Evolutionary conservation across 805 yeast species (phyloP).

Genomic region (Yamadazyma kitorensis): DNA sequence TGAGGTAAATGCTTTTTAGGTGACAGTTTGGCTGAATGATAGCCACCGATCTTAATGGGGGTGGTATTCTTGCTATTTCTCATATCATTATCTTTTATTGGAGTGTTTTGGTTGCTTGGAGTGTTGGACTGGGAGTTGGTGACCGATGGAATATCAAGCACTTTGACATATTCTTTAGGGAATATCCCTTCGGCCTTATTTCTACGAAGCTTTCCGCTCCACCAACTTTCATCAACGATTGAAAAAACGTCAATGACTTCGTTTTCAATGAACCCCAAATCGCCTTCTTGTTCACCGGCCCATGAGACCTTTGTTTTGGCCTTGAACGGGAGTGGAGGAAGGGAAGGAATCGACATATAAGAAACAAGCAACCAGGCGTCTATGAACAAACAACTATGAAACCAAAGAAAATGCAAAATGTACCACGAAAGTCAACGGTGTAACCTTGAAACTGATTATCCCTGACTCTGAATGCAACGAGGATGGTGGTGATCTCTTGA

Average conservation of each 20-base stretch:
- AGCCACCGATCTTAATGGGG: constrained; percentile 11
- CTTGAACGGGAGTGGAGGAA: constrained; percentile 61
- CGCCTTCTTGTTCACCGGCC: constrained; percentile 90
- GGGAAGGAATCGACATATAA: constrained; percentile 29
- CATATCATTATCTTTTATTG: constrained; percentile 2
- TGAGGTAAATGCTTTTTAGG: constrained; percentile 11
- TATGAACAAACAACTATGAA: too few relatives aligned
- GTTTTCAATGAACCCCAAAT: constrained; percentile 91
- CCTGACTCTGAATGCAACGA: too few relatives aligned
- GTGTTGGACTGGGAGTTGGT: constrained; percentile 8
- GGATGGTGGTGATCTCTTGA: too few relatives aligned
- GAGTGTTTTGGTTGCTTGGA: constrained; percentile 16
- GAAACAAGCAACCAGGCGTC: too few relatives aligned
- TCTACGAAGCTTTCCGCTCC: constrained; percentile 79
- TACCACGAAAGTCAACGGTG: not conserved
- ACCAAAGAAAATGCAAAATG: constrained; percentile 2
- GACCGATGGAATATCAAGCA: constrained; percentile 35
- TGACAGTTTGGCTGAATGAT: constrained; percentile 4
- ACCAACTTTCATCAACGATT: constrained; percentile 87
- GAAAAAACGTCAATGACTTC: constrained; percentile 83
- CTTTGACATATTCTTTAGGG: constrained; percentile 80
- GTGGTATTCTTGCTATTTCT: constrained; percentile 7
- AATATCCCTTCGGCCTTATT: constrained; percentile 82
- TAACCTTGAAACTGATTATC: too few relatives aligned
- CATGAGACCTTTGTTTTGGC: constrained; percentile 86